Conservation (phyloP, 495 filamentous ascomycete genomes). For the Neohortaea acidophila region DNA sequence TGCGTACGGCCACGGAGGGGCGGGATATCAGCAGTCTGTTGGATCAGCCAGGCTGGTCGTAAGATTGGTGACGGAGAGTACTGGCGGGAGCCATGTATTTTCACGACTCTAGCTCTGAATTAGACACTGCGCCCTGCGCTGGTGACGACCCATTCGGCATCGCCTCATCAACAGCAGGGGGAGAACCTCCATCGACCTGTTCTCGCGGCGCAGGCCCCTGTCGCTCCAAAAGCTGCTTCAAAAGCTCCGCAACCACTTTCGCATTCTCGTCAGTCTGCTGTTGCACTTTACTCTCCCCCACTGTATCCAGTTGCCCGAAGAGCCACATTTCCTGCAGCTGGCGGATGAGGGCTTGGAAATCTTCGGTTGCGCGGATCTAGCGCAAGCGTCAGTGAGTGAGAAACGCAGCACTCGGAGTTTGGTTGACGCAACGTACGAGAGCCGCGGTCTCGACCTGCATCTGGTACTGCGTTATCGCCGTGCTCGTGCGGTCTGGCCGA, state of each 20-base stretch:
- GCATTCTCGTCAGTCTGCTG: constrained; percentile 40
- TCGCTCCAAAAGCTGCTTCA: constrained; percentile 16
- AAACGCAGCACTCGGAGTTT: neutral
- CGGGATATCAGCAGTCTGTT: constrained; percentile 19
- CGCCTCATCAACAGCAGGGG: too few relatives aligned
- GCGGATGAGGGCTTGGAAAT: constrained; percentile 46
- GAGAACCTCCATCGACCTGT: too few relatives aligned
- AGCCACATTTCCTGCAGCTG: constrained; percentile 61
- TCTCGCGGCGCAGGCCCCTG: neutral
- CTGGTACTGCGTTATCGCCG: constrained; percentile 44
- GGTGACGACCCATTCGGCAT: too few relatives aligned
- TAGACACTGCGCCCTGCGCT: too few relatives aligned
- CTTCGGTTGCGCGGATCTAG: constrained; percentile 51
- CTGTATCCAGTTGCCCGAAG: constrained; percentile 52
- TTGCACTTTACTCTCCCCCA: constrained; percentile 30
- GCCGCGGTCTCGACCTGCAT: constrained; percentile 50
- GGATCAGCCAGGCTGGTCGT: constrained; percentile 13
- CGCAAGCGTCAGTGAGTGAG: neutral
- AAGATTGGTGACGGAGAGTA: constrained; percentile 9
- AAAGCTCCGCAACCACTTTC: constrained; percentile 33
- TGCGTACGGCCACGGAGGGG: constrained; percentile 20
- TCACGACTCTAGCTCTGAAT: too few relatives aligned
- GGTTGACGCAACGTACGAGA: constrained; percentile 31
- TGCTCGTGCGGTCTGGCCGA: constrained; percentile 28
- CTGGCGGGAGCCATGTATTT: too few relatives aligned